Percentiles rank a stretch among this genome's conserved stretches.
Evolutionary conservation across 2,329 filamentous ascomycete genomes (phyloP).

Genomic region (Myriosclerotinia duriaeana): DNA sequence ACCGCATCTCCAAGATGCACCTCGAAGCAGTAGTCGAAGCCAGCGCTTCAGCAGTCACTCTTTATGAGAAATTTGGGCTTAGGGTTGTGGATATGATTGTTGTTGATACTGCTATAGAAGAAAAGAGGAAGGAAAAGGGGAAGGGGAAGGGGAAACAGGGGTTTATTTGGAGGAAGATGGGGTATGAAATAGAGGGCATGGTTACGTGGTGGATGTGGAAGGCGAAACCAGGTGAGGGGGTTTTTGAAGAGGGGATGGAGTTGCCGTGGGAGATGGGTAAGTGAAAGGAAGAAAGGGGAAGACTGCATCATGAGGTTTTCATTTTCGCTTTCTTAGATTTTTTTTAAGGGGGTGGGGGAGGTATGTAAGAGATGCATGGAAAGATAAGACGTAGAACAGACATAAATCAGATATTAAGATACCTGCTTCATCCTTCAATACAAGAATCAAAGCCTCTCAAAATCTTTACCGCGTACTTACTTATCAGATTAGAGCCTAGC

Average conservation of each 20-base stretch:
- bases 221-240: neutral
- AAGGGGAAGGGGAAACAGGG: too few relatives aligned
- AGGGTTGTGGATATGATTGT: neutral
- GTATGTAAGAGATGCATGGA: too few relatives aligned
- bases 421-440: too few relatives aligned
- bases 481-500: too few relatives aligned
- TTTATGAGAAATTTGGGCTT: constrained; percentile 21
- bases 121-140: neutral
- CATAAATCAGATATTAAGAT: too few relatives aligned
- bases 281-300: too few relatives aligned
- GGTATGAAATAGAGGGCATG: neutral
- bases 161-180: constrained; percentile 7
- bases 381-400: too few relatives aligned
- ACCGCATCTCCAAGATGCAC: neutral
- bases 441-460: too few relatives aligned
- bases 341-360: too few relatives aligned
- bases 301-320: too few relatives aligned
- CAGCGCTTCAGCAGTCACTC: neutral
- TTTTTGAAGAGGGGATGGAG: neutral
- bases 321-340: too few relatives aligned
- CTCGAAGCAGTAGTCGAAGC: constrained; percentile 13
- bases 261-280: neutral
- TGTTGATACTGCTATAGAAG: neutral
- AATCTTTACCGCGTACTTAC: too few relatives aligned
- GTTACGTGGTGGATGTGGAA: constrained; percentile 20